These are phyloP conservation scores for Elaeagnus macrophylla DNA, from an alignment of 306 rosid genomes.

Conservation along the genomic window DNA sequence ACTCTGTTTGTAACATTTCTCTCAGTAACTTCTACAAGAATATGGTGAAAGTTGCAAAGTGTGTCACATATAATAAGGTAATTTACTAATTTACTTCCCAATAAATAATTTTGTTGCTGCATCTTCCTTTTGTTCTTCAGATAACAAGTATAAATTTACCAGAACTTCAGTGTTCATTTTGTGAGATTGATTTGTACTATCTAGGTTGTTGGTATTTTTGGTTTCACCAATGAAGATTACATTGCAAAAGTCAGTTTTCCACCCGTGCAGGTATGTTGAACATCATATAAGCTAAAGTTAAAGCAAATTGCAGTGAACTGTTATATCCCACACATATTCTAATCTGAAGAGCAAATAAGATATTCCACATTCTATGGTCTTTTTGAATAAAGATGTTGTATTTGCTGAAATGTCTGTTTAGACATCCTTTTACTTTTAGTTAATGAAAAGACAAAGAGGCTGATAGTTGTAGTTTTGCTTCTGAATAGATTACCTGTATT, in stretches of 20 bases:
- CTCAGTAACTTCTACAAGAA: conserved; percentile 78
- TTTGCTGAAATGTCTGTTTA: background rate
- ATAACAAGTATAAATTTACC: background rate
- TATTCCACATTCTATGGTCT: background rate
- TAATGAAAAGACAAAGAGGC: background rate
- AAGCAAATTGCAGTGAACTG: background rate
- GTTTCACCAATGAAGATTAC: conserved; percentile 86
- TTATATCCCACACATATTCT: background rate
- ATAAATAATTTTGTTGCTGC: background rate
- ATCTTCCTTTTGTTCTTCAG: background rate
- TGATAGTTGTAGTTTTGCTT: conserved; percentile 1
- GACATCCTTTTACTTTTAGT: background rate
- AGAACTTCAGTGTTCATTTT: conserved; percentile 3
- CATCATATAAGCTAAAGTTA: background rate
- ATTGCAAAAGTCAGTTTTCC: conserved; percentile 95
- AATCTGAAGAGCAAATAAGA: conserved; percentile 3
- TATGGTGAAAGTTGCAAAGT: conserved; percentile 64
- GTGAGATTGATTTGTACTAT: background rate
- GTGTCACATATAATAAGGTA: conserved; percentile 75
- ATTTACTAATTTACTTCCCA: background rate
- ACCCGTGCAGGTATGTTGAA: conserved; percentile 60
- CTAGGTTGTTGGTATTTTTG: conserved; percentile 85
- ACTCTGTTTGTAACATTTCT: conserved; percentile 5
- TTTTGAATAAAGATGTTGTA: background rate
- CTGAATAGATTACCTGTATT: background rate